phyloP scores from a whole-genome alignment of 176 grass and related monocot species.

The Oryza brachyantha region DNA sequence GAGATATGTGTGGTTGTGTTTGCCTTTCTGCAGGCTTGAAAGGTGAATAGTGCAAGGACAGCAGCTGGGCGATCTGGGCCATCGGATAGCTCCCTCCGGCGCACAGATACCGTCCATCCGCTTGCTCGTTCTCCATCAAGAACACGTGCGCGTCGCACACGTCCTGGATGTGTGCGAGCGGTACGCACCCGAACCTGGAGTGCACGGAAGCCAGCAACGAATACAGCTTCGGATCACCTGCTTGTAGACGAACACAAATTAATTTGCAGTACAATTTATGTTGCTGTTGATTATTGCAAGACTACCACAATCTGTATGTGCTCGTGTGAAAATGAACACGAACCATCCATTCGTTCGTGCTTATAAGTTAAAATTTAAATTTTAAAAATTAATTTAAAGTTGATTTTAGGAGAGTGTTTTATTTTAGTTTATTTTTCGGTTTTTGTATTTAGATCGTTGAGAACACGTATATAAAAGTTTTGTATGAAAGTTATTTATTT shows the following conservation, averaged over 20 bases:
- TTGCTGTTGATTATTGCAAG: neutral
- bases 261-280: neutral
- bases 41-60: slow-evolving; percentile 34
- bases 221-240: slow-evolving; percentile 59
- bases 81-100: slow-evolving; percentile 32
- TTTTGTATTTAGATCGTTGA: too few relatives aligned
- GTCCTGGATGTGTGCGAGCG: slow-evolving; percentile 77
- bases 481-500: too few relatives aligned
- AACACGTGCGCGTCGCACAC: slow-evolving; percentile 79
- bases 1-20: neutral
- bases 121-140: slow-evolving; percentile 38
- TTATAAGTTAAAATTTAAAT: too few relatives aligned
- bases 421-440: too few relatives aligned
- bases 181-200: slow-evolving; percentile 67
- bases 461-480: too few relatives aligned
- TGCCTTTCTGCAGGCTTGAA: slow-evolving; percentile 31
- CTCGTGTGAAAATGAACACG: too few relatives aligned
- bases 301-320: neutral
- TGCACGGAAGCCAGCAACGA: slow-evolving; percentile 64
- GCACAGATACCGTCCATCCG: slow-evolving; percentile 63
- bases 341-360: too few relatives aligned
- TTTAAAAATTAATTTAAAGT: too few relatives aligned
- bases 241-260: neutral
- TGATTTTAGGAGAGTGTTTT: too few relatives aligned
- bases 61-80: slow-evolving; percentile 35